These are phyloP conservation scores for Fusarium ramigenum DNA, from an alignment of 2,329 filamentous ascomycete genomes.

Conservation along the genomic window DNA sequence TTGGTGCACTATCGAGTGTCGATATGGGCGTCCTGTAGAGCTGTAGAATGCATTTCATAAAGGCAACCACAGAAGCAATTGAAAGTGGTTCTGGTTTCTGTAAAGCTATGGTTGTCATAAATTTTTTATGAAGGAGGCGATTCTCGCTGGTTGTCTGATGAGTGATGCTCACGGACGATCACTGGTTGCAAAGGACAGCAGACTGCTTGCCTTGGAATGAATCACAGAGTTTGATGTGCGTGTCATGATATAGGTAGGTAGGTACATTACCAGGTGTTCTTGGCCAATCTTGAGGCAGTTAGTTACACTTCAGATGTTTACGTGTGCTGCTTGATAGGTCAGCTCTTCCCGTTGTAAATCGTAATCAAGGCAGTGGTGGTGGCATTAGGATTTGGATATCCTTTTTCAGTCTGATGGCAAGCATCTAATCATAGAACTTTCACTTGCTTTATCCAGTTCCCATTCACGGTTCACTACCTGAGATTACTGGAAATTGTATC, in stretches of 20 bases:
- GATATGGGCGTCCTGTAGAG: too few species aligned
- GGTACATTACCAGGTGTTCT: too few species aligned
- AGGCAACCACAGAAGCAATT: too few species aligned
- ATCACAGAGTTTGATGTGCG: neutral
- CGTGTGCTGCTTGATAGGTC: neutral
- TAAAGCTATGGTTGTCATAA: neutral
- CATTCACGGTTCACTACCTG: neutral
- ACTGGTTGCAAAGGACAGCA: neutral
- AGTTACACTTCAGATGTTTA: neutral
- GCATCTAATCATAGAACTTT: neutral
- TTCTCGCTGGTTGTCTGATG: neutral
- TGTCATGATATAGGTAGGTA: neutral
- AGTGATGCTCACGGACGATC: neutral
- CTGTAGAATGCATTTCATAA: too few species aligned
- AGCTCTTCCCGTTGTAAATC: neutral
- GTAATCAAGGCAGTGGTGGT: neutral
- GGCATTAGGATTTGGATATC: neutral
- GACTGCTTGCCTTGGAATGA: neutral
- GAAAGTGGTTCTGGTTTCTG: neutral
- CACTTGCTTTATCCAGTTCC: neutral
- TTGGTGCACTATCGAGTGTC: too few species aligned
- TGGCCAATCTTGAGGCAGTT: neutral
- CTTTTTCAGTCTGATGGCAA: neutral
- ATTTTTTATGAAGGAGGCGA: neutral
- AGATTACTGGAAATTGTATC: neutral